Base-by-base conservation (phyloP, 2,329 filamentous ascomycete species). In the Lasiodiplodia sp. region DNA sequence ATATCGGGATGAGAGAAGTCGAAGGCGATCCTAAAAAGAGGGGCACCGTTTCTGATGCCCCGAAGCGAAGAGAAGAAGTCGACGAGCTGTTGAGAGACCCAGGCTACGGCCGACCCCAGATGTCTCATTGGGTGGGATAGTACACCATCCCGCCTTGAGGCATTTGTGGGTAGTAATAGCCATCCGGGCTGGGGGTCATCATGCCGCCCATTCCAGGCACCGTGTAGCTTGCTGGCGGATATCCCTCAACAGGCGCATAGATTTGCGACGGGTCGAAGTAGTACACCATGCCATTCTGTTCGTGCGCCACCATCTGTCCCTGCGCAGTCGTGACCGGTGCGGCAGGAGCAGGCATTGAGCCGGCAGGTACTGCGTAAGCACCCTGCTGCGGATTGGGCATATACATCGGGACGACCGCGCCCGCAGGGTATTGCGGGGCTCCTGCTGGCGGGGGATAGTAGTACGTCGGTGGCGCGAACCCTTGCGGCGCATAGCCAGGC, bases 251-350 rank as follows among this genome's bases (percentile, higher is more conserved):
- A 0, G 86, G 82, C 2, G 73, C 71, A 18, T 75, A 66, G 58
- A 94, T 82, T 76, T 94, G 91, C n/a, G 89, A 86, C 8, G 92
- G 86, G 76, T 97, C 92, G 75, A 94, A 94, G 78, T 97, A 99
- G 79, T 97, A 98, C 0, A 97, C 94, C 87, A 96, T 98, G 70
- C 96, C 96, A 73, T 97, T 97, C 71, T 91, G 90, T 82, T 98
- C 95, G 78, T 97, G 94, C 0, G 93, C 93, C 23, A 91, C 86
- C 68, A 87, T 87, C 21, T 84, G 85, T 3, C 82, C 80, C 71
- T 87, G 88, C 56, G 79, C 76, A 34, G 78, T 71, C n/a, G 75
- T 69, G 60, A 75, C 76, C 38, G 75, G 73, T n/a, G 55, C 38
- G 8, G 40, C 34, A 4, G 49, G 58, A 18, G 63, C 68, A 18